Conservation (phyloP, 495 filamentous ascomycete genomes). For the Rhypophila decipiens region DNA sequence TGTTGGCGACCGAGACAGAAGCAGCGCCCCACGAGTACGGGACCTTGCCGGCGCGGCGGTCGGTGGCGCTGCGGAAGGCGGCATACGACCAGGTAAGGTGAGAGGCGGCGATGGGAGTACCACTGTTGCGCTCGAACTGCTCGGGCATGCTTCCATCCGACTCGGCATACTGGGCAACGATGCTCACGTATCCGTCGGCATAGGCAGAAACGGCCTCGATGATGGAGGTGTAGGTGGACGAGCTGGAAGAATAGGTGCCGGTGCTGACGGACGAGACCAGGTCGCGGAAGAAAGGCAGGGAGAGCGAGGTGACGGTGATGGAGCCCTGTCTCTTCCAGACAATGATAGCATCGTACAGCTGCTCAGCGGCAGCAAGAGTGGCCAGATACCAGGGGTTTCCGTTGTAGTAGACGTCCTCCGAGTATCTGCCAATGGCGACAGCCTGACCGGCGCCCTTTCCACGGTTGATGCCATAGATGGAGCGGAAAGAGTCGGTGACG, state of each 20-base stretch:
- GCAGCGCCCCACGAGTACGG: constrained; percentile 49
- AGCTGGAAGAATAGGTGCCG: constrained; percentile 45
- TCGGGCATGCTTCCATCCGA: constrained; percentile 53
- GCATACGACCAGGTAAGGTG: constrained; percentile 67
- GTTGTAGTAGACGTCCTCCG: constrained; percentile 61
- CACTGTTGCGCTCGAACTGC: constrained; percentile 50
- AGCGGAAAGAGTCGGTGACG: constrained; percentile 57
- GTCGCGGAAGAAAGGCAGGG: constrained; percentile 52
- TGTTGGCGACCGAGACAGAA: constrained; percentile 43
- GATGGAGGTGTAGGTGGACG: constrained; percentile 44
- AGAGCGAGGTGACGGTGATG: constrained; percentile 46
- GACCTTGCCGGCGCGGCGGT: constrained; percentile 39
- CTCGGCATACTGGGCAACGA: constrained; percentile 44
- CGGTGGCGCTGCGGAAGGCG: constrained; percentile 54
- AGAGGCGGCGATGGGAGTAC: constrained; percentile 47
- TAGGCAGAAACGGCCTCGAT: constrained; percentile 51
- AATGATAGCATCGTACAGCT: constrained; percentile 58
- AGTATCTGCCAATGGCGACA: constrained; percentile 61
- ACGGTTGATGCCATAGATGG: constrained; percentile 52
- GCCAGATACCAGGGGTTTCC: constrained; percentile 64
- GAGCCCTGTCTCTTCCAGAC: constrained; percentile 51
- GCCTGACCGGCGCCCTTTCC: constrained; percentile 42
- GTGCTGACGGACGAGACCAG: constrained; percentile 40
- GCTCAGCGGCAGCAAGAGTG: constrained; percentile 59
- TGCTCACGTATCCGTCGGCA: constrained; percentile 56